Conservation (phyloP, 2,329 filamentous ascomycete genomes). For the Lecanicillium sp. region DNA sequence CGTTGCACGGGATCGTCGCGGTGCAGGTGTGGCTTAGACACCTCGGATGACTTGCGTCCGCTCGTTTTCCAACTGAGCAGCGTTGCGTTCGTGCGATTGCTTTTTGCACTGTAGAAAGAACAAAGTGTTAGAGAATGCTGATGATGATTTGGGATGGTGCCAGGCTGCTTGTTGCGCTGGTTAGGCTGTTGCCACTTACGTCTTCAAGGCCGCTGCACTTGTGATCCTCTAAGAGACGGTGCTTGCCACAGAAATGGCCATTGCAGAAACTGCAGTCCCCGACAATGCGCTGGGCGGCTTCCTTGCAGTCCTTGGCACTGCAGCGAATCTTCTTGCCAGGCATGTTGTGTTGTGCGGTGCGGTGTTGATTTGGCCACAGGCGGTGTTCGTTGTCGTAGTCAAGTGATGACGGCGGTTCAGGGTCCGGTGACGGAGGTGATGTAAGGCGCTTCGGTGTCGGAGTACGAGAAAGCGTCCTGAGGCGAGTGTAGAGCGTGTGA, state of each 20-base stretch:
- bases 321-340: slow-evolving; percentile 75
- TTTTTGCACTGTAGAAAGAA: slow-evolving; percentile 67
- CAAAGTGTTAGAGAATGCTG: background rate
- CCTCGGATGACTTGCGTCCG: slow-evolving; percentile 91
- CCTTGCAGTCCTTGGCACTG: slow-evolving; percentile 81
- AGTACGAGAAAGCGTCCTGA: too few relatives aligned
- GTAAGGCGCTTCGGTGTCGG: too few relatives aligned
- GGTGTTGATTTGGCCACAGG: too few relatives aligned
- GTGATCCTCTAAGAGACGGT: slow-evolving; percentile 89
- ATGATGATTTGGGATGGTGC: too few relatives aligned
- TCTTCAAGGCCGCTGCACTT: slow-evolving; percentile 89
- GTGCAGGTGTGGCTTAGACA: slow-evolving; percentile 50
- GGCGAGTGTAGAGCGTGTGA: slow-evolving; percentile 1
- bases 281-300: slow-evolving; percentile 82
- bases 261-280: slow-evolving; percentile 94
- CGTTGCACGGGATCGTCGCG: too few relatives aligned
- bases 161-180: background rate
- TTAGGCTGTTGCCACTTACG: slow-evolving; percentile 36
- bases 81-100: slow-evolving; percentile 90
- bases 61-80: slow-evolving; percentile 84
- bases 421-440: too few relatives aligned
- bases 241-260: slow-evolving; percentile 90
- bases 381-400: too few relatives aligned
- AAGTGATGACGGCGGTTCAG: too few relatives aligned
- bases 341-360: slow-evolving; percentile 31